phyloP scores from a whole-genome alignment of 2,329 filamentous ascomycete genomes.

The Sporothrix dimorphospora region DNA sequence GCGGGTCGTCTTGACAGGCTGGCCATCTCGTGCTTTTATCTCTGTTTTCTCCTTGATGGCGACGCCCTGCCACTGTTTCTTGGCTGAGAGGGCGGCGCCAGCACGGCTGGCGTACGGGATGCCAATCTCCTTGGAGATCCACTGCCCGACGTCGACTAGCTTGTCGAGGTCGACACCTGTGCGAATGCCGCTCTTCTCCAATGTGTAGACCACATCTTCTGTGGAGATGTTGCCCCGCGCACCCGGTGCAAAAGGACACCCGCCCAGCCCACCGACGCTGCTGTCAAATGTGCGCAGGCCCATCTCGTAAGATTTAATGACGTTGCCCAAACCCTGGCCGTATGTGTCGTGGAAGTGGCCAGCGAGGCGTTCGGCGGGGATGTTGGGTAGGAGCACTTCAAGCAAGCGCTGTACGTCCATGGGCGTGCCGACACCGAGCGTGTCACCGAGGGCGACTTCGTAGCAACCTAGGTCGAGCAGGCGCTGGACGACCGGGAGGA shows the following conservation, averaged over 20 bases:
- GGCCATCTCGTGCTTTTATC: not conserved
- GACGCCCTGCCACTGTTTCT: constrained; percentile 1
- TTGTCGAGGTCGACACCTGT: constrained; percentile 73
- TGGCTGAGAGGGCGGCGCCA: constrained; percentile 43
- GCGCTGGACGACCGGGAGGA: constrained; percentile 67
- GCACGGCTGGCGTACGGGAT: constrained; percentile 66
- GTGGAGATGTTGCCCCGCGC: constrained; percentile 86
- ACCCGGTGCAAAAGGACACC: constrained; percentile 82
- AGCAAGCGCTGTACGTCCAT: constrained; percentile 56
- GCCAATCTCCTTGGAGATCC: constrained; percentile 69
- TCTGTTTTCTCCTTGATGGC: not conserved
- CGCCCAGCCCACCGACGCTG: constrained; percentile 78
- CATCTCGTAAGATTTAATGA: constrained; percentile 73
- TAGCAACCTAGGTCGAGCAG: constrained; percentile 86
- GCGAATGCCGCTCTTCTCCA: constrained; percentile 72
- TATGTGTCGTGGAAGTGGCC: constrained; percentile 92
- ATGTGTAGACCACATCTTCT: constrained; percentile 79
- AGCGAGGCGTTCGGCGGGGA: constrained; percentile 70
- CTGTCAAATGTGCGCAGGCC: constrained; percentile 79
- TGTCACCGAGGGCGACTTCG: constrained; percentile 88
- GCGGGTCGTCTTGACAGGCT: not conserved
- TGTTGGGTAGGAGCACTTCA: constrained; percentile 63
- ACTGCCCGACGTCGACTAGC: constrained; percentile 69
- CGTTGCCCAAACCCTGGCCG: constrained; percentile 80
- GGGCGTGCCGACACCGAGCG: constrained; percentile 87